These are phyloP conservation scores for Ganoderma lingzhi DNA, from an alignment of 1,284 basidiomycete species.

Conservation along the genomic window DNA sequence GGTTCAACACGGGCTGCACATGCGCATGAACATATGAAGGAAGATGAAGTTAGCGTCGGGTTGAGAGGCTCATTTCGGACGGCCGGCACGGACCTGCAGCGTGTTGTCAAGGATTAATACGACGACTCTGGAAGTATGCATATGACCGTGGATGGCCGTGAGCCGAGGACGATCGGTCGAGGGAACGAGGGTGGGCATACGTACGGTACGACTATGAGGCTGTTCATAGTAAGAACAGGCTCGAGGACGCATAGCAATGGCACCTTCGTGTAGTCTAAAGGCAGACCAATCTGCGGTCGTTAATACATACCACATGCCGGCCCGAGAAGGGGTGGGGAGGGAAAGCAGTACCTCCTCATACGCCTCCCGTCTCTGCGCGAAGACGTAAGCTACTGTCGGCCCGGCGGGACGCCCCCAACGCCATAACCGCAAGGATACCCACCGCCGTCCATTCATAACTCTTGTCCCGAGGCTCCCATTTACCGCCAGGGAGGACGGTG, in stretches of 20 bases:
- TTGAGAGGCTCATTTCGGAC: slow-evolving; percentile 8
- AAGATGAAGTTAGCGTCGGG: neutral
- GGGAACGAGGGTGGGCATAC: slow-evolving; percentile 38
- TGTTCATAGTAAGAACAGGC: slow-evolving; percentile 77
- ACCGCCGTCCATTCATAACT: slow-evolving; percentile 84
- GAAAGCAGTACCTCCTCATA: slow-evolving; percentile 65
- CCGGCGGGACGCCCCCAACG: neutral
- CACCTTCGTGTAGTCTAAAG: slow-evolving; percentile 70
- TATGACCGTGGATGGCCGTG: neutral
- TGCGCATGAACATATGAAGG: slow-evolving; percentile 24
- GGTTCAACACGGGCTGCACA: slow-evolving; percentile 77
- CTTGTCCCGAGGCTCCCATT: slow-evolving; percentile 71
- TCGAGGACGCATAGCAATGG: slow-evolving; percentile 80
- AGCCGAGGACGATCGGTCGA: slow-evolving; percentile 13
- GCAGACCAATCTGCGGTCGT: slow-evolving; percentile 75
- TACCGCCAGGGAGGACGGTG: slow-evolving; percentile 86
- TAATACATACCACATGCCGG: slow-evolving; percentile 10
- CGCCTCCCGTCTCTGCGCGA: slow-evolving; percentile 72
- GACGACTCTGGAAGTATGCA: slow-evolving; percentile 64
- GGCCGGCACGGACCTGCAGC: slow-evolving; percentile 53
- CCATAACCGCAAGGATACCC: slow-evolving; percentile 39
- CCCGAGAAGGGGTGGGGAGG: neutral
- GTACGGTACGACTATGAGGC: slow-evolving; percentile 83
- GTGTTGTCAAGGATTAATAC: slow-evolving; percentile 81
- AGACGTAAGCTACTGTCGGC: slow-evolving; percentile 7